Base-by-base conservation (phyloP, 257 asterid species). In the Henckelia pumila region DNA sequence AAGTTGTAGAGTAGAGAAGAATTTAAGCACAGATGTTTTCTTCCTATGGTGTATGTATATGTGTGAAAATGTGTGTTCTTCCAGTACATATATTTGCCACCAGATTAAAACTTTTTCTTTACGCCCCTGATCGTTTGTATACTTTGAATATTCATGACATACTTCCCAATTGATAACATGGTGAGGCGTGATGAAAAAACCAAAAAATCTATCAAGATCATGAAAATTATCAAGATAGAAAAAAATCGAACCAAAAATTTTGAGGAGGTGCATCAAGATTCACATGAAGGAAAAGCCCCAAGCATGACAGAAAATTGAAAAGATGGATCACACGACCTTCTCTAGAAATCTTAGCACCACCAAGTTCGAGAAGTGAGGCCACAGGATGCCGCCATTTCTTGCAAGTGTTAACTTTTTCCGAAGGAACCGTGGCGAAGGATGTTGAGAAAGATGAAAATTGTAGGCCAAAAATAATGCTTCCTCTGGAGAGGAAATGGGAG, bases 261-360 rank as follows among this genome's bases (percentile, higher is more conserved):
- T 25, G 21, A 35, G 24, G 47, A 26, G 11, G n/a, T n/a, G n/a
- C 10, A 55, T 22, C 62, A 56, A 58, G 63, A 52, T 13, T 56
- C 63, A 56, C 22, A 24, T 14, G 8, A 9, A 6, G 56, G 28
- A 52, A 33, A 7, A 53, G 21, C 17, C n/a, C n/a, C 35, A 30
- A 35, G 47, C 7, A 64, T 14, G 23, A 26, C 35, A 20, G 20
- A 2, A 70, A 59, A 25, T 40, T 29, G 26, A 58, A 35, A 7
- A 23, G 25, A 59, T 32, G 29, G 63, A 62, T 32, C 37, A 29
- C 10, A 11, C 35, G 65, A 80, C 86, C 84, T 14, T 84, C 77
- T 79, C 77, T 84, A n/a, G 92, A 28, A 70, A 85, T 37, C 71
- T 77, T 81, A 77, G 79, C 72, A 13, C 94, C 90, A 17, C 82